Evolutionary conservation across 352 stramenopile genomes (phyloP), one percentile per base, ranked within the genome.

Genomic region (Aphanomyces astaci): DNA sequence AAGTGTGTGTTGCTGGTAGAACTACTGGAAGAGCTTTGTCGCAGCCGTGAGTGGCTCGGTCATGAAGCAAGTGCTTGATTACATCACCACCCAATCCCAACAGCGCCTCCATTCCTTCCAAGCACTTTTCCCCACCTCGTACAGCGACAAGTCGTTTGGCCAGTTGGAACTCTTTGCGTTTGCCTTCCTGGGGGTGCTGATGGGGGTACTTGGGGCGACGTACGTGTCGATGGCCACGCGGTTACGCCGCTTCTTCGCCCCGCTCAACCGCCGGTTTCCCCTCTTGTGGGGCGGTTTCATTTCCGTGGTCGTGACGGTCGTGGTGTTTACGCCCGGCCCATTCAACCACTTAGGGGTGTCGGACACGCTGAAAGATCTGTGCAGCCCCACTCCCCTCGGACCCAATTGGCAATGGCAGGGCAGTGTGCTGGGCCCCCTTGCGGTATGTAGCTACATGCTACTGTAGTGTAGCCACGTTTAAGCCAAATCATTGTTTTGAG

Each of bases 21-120:
- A 95, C 76, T 96, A 95, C 76, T 91, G 90, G 71, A 92, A 92
- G 73, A 84, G 82, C 3, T 96, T 96, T 70, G 84, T 96, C 63
- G 89, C 82, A 48, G 85, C 88, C 0, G 83, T 95, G 3, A 76
- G 83, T 0, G 88, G 81, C 13, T 75, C 88, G 1, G 32, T 95
- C 7, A 91, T 93, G 80, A 67, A 94, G 22, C 79, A 92, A 22
- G 52, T 92, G 11, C 62, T 68, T 45, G 62, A 68, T 33, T 68
- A 68, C 62, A 59, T 59, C 46, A 68, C 62, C 17, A 25, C n/a
- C 13, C 39, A 52, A 5, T 52, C 49, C 2, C 62, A 60, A 60
- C 40, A 51, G 22, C 19, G 48, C 2, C 19, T 68, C 4, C 62
- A 68, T n/a, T 68, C 62, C 32, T 68, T 68, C 48, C 62, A 68